Base-by-base conservation (phyloP, 2,329 filamentous ascomycete genomes). In the Pyrenochaeta sp. region DNA sequence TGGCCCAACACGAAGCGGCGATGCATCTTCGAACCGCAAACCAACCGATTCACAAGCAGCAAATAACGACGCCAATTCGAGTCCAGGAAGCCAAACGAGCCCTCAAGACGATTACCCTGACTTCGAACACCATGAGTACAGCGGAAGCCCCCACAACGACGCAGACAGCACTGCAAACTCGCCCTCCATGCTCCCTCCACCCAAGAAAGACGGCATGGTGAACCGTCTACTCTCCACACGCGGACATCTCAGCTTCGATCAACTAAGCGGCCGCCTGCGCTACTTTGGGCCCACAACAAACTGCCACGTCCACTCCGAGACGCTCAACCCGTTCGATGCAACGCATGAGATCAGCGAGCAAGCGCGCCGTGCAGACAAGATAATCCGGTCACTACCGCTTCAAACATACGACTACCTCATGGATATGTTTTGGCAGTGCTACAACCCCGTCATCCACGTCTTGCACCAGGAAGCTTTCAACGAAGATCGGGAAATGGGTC, bases 271-370 rank as follows among this genome's bases (percentile, higher is more conserved):
- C 4, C 73, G 79, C n/a, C 64, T 82, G 5, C 77, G 81, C 20
- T 84, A 82, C 69, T 84, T 83, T 51, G 82, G 82, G 1, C 81
- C 81, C 1, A 83, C 82, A 3, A 82, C 81, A 43, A 84, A 83
- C 66, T 80, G 78, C 51, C 82, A 84, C 47, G 79, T 84, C 1
- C 80, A 83, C 54, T 80, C 80, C 3, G 69, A 72, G 27, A 66
- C 75, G 1, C 63, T 72, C 1, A 71, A 72, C n/a, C 53, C 65
- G 0, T 66, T 73, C 17, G 75, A 78, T 12, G 68, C 75, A 40
- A 69, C 69, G 1, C 69, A 73, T 12, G 78, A 81, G 49, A 73
- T 77, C 3, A 72, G 78, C 0, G 81, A 83, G 48, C 81, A 82
- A 51, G 71, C 76, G 9, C 76, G 78, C 7, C 72, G 81, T 36